Base-by-base conservation (phyloP, 768 basidiomycete genomes). In the Amanita subjunquillea region DNA sequence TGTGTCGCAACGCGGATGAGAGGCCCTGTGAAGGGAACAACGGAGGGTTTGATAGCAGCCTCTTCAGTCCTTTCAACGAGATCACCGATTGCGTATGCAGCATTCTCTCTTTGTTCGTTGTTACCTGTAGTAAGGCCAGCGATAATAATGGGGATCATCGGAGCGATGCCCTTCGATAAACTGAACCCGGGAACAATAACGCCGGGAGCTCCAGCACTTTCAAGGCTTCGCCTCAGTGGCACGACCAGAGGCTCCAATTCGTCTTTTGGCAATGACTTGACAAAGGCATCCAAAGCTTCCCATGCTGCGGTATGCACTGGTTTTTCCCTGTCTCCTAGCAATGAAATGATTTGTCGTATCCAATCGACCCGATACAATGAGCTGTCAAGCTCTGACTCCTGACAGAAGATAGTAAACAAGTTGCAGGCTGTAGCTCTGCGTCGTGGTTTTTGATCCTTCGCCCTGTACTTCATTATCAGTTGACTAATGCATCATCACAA, bases 1-100 rank as follows among this genome's bases (percentile, higher is more conserved):
- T 92, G 89, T 1, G 90, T 92, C 3, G 91, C 91, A 40, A 95
- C 91, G 60, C 93, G 86, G 61, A 96, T 97, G 57, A 97, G 84
- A 6, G 93, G 93, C 7, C 94, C 93, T 3, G 93, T 96, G 63
- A 96, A 90, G 17, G 91, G 87, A 13, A 96, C 92, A 56, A 95
- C 92, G 68, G 87, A 97, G 0, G 93, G 88, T 66, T 95, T 96
- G 77, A 98, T 88, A 0, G 92, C 83, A 44, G 59, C 68, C 55
- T 77, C 76, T n/a, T 85, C 79, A 1, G 94, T 96, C 22, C 76
- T 78, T 64, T 93, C 86, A 32, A 97, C 91, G 36, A 99, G 79
- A 59, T 97, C 95, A n/a, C 91, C 88, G 55, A 98, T 94, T 27
- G 91, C 93, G 59, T 91, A 91, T 0, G 95, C 92, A 0, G 95